phyloP scores from a whole-genome alignment of 2,329 filamentous ascomycete species.

The Pseudogymnoascus destructans region DNA sequence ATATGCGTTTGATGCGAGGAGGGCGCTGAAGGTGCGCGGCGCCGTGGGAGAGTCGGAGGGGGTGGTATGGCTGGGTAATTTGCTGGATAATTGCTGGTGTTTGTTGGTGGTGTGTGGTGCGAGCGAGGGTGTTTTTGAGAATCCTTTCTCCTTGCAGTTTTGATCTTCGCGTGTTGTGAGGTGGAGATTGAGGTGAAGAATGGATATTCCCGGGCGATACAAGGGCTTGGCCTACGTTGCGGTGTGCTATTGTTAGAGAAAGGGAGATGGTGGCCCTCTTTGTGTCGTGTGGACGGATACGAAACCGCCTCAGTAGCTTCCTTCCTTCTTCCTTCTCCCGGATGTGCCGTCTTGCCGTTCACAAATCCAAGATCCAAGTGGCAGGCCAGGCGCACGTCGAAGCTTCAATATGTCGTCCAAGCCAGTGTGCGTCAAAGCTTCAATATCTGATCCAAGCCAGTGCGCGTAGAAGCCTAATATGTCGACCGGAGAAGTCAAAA shows the following conservation, averaged over 20 bases:
- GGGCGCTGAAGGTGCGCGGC: neutral
- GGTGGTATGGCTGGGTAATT: neutral
- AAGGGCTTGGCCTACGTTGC: neutral
- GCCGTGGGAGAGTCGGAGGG: neutral
- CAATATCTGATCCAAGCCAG: neutral
- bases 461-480: neutral
- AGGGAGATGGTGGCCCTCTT: neutral
- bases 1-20: neutral
- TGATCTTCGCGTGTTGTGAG: neutral
- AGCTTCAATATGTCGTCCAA: neutral
- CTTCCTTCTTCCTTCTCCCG: neutral
- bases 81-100: neutral
- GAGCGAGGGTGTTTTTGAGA: neutral
- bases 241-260: neutral
- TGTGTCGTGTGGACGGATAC: neutral
- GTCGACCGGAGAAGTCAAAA: neutral
- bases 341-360: neutral
- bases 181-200: neutral
- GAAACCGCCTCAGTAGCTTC: neutral
- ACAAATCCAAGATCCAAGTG: neutral
- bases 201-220: neutral
- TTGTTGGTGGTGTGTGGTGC: neutral
- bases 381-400: neutral
- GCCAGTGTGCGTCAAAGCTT: neutral
- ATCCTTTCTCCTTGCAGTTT: neutral